Base-by-base conservation (phyloP, 2,329 filamentous ascomycete genomes). In the Cadophora gregata region DNA sequence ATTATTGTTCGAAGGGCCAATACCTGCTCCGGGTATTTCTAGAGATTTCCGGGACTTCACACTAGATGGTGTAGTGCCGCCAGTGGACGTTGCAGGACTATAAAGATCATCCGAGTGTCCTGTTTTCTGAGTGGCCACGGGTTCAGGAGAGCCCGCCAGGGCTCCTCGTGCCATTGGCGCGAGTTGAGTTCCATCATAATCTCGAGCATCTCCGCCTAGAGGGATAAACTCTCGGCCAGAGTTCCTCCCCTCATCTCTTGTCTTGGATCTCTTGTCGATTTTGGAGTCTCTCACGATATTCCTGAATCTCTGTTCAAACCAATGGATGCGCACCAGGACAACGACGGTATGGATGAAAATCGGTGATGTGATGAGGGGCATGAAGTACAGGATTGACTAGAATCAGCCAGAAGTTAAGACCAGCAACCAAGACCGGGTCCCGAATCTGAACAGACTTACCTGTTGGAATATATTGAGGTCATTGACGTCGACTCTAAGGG, bases 281-380 rank as follows among this genome's bases (percentile, higher is more conserved):
- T 88, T 87, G 1, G 92, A 89, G 73, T 97, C 92, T 42, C 84
- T 85, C 14, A 91, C 93, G 70, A 97, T 86, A 73, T 92, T 85
- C 76, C 97, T 91, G 77, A 99, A 98, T 7, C 94, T 88, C 79
- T 96, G 97, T 79, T 99, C 94, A 77, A 99, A 99, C 95, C 95
- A 99, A 80, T 97, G 97, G 1, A 99, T 83, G 27, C 96, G 91
- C 16, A 98, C 84, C 73, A 97, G 95, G 9, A 99, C 96, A 51
- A 99, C 93, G 51, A 88, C 90, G 1, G 91, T 88, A 75, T 97
- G 89, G 73, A 97, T 90, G 56, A 91, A 89, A 68, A 97, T 96
- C 0, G 93, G 93, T 60, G 93, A 96, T 27, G 90, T 88, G 14
- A 93, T 74, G 83, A 93, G 89, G 4, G 90, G 83, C 50, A 92